A percentile compares a stretch with the other conserved stretches of the same genome.
Conservation (phyloP, 129 eudicot species). For the Smallanthus sonchifolius region DNA sequence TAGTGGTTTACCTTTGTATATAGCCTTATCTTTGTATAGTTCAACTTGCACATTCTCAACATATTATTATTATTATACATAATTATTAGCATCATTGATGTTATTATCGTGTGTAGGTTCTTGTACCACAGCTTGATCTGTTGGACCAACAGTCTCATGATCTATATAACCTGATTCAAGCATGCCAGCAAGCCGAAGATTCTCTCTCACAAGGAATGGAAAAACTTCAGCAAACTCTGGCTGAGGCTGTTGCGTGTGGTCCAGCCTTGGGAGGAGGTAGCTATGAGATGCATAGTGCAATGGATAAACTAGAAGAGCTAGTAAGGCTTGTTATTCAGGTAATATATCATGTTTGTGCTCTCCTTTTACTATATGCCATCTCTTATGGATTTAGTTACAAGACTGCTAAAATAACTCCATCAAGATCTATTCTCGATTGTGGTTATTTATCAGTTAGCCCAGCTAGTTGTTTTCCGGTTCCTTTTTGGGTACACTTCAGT, state of each 20-base stretch:
- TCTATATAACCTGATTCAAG: constrained; percentile 59
- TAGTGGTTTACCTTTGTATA: not conserved
- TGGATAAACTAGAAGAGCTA: constrained; percentile 62
- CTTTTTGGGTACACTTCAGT: no score
- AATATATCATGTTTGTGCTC: constrained; percentile 1
- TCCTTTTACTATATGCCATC: no score
- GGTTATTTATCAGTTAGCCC: no score
- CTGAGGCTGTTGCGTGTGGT: constrained; percentile 52
- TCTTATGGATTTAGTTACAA: no score
- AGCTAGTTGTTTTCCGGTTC: no score
- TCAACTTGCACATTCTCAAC: no score
- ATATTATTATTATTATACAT: not conserved
- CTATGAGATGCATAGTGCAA: constrained; percentile 55
- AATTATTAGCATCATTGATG: not conserved
- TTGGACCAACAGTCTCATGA: constrained; percentile 59
- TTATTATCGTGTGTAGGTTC: constrained; percentile 40
- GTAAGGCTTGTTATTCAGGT: constrained; percentile 84
- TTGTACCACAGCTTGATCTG: constrained; percentile 68
- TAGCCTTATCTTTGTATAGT: not conserved
- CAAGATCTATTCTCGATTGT: no score
- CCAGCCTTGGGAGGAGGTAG: constrained; percentile 43
- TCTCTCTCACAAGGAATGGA: constrained; percentile 92
- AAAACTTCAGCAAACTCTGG: constrained; percentile 58
- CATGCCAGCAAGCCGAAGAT: constrained; percentile 96
- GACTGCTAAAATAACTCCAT: no score